phyloP scores from a whole-genome alignment of 129 eudicot species.

The Erigeron canadensis region DNA sequence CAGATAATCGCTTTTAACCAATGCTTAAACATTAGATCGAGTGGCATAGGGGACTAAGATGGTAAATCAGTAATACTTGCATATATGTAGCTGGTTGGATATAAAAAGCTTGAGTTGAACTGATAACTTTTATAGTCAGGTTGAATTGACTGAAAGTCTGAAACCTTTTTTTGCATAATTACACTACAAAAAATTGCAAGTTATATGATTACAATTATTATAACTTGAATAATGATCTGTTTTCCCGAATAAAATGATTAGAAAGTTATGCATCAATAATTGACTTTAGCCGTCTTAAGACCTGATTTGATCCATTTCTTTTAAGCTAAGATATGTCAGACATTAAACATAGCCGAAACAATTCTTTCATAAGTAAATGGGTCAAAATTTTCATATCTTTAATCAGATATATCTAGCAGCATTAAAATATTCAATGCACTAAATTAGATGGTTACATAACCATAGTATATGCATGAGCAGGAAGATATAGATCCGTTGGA shows the following conservation, averaged over 20 bases:
- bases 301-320: background rate
- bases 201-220: background rate
- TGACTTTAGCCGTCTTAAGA: too few relatives aligned
- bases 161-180: background rate
- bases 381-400: background rate
- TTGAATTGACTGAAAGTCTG: background rate
- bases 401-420: background rate
- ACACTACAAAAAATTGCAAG: background rate
- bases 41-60: background rate
- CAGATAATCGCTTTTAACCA: background rate
- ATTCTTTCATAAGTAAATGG: background rate
- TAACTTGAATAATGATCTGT: background rate
- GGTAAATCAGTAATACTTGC: slow-evolving; percentile 9
- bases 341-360: background rate
- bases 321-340: background rate
- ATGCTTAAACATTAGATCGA: background rate
- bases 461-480: background rate
- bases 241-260: background rate
- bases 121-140: too few relatives aligned
- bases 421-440: background rate
- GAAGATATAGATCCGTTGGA: background rate
- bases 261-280: background rate
- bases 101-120: too few relatives aligned
- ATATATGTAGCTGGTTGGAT: background rate
- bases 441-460: background rate